Percentiles rank a stretch among this genome's conserved stretches.
phyloP scores from a whole-genome alignment of 2,329 filamentous ascomycete species.

The Claviceps cyperi region DNA sequence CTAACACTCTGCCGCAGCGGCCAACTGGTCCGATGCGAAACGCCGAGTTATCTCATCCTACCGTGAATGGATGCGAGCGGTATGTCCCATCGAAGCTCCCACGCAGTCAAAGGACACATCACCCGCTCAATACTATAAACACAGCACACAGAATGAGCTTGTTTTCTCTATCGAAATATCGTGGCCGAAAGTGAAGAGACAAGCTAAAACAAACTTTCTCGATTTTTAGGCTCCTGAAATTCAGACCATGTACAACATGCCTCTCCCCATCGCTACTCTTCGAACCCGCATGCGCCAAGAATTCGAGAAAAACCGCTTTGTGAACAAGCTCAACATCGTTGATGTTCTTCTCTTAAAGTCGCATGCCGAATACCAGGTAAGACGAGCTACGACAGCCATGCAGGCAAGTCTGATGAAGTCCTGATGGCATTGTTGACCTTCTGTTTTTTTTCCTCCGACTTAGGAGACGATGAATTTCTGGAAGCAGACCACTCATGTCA shows the following conservation, averaged over 20 bases:
- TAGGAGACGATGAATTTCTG: slow-evolving; percentile 99
- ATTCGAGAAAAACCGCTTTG: slow-evolving; percentile 89
- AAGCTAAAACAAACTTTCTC: slow-evolving; percentile 1
- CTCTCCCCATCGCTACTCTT: slow-evolving; percentile 72
- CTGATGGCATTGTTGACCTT: not conserved
- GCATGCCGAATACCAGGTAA: slow-evolving; percentile 85
- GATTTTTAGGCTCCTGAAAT: slow-evolving; percentile 72
- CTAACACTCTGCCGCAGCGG: slow-evolving; percentile 44
- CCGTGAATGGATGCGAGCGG: slow-evolving; percentile 89
- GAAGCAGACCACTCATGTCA: slow-evolving; percentile 91
- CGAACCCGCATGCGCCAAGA: slow-evolving; percentile 92
- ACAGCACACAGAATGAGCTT: not conserved
- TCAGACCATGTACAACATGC: slow-evolving; percentile 91
- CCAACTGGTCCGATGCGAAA: slow-evolving; percentile 81
- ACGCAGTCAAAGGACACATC: not conserved
- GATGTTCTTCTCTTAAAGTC: slow-evolving; percentile 86
- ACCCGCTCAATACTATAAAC: not conserved
- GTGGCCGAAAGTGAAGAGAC: not conserved
- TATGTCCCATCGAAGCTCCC: slow-evolving; percentile 37
- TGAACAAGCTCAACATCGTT: slow-evolving; percentile 74
- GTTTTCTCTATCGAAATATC: not conserved
- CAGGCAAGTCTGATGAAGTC: not conserved
- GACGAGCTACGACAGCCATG: slow-evolving; percentile 19
- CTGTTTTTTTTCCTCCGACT: not conserved
- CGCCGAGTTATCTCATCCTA: slow-evolving; percentile 77